These are phyloP conservation scores for Hemisphaericaspora nanyangensis DNA, from an alignment of 805 yeast species.

Conservation along the genomic window DNA sequence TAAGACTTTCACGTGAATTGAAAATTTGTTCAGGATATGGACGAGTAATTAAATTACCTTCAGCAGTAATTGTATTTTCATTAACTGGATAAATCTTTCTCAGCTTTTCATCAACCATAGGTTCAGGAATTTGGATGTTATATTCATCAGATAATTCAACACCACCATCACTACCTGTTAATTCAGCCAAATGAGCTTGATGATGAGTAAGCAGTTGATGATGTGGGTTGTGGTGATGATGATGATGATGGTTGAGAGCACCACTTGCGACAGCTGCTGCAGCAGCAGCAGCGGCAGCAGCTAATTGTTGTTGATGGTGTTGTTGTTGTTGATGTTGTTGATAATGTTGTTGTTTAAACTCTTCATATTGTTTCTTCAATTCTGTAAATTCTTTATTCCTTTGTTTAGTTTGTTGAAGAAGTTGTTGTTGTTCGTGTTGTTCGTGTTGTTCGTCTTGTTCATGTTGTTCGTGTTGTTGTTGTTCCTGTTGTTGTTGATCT, in stretches of 20 bases:
- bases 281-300: slow-evolving; percentile 4
- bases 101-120: slow-evolving; percentile 39
- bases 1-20: slow-evolving; percentile 46
- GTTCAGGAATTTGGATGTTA: slow-evolving; percentile 45
- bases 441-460: slow-evolving; percentile 10
- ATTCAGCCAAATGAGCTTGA: slow-evolving; percentile 1
- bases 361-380: slow-evolving; percentile 3
- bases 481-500: slow-evolving; percentile 6
- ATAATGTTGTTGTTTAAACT: slow-evolving; percentile 10
- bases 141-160: slow-evolving; percentile 29
- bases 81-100: slow-evolving; percentile 38
- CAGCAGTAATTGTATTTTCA: slow-evolving; percentile 45
- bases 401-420: slow-evolving; percentile 7
- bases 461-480: slow-evolving; percentile 8
- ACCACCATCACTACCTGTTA: neutral
- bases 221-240: slow-evolving; percentile 7
- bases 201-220: slow-evolving; percentile 5
- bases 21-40: slow-evolving; percentile 53
- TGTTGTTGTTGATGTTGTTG: slow-evolving; percentile 13
- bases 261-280: neutral
- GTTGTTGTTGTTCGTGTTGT: slow-evolving; percentile 12
- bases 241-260: slow-evolving; percentile 6
- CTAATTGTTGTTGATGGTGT: slow-evolving; percentile 13
- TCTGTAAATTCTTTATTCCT: slow-evolving; percentile 6
- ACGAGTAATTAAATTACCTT: slow-evolving; percentile 50